These are phyloP conservation scores for Thalassiosira profunda DNA, from an alignment of 108 stramenopile species.

Conservation along the genomic window DNA sequence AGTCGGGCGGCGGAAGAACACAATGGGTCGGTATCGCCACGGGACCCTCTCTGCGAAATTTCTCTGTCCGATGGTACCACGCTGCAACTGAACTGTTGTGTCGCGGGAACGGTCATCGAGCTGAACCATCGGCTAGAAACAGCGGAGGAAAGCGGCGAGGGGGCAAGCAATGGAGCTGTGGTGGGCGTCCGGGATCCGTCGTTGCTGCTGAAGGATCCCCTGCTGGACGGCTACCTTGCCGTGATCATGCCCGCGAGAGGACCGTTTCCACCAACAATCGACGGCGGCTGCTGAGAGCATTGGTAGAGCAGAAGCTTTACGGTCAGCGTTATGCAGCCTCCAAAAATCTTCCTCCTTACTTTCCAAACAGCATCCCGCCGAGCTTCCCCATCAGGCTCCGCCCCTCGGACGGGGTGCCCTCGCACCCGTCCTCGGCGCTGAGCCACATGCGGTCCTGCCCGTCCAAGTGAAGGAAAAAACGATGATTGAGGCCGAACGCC, in stretches of 20 bases:
- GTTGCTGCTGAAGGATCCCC: slow-evolving; percentile 55
- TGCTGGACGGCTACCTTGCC: slow-evolving; percentile 80
- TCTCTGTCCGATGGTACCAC: slow-evolving; percentile 22
- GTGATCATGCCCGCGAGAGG: slow-evolving; percentile 65
- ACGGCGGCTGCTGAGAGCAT: too few species aligned
- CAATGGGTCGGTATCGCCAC: slow-evolving; percentile 43
- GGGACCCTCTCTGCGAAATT: slow-evolving; percentile 27
- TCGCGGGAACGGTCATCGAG: slow-evolving; percentile 75
- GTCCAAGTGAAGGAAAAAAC: slow-evolving; percentile 82
- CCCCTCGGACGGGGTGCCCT: slow-evolving; percentile 61
- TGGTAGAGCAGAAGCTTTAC: too few species aligned
- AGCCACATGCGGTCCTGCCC: slow-evolving; percentile 61
- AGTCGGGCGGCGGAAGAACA: background rate
- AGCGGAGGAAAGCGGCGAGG: slow-evolving; percentile 5
- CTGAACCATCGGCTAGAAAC: slow-evolving; percentile 49
- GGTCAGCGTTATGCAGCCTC: too few species aligned
- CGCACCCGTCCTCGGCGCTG: slow-evolving; percentile 87
- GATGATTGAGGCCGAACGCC: slow-evolving; percentile 75
- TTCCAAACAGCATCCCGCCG: slow-evolving; percentile 46
- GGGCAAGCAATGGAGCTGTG: background rate
- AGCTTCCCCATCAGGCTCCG: slow-evolving; percentile 45
- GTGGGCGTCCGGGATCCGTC: slow-evolving; percentile 5
- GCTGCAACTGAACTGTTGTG: slow-evolving; percentile 65
- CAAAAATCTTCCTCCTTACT: too few species aligned
- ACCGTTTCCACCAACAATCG: slow-evolving; percentile 53